phyloP scores from a whole-genome alignment of 2,329 filamentous ascomycete species.

The Botrytis sinoallii region DNA sequence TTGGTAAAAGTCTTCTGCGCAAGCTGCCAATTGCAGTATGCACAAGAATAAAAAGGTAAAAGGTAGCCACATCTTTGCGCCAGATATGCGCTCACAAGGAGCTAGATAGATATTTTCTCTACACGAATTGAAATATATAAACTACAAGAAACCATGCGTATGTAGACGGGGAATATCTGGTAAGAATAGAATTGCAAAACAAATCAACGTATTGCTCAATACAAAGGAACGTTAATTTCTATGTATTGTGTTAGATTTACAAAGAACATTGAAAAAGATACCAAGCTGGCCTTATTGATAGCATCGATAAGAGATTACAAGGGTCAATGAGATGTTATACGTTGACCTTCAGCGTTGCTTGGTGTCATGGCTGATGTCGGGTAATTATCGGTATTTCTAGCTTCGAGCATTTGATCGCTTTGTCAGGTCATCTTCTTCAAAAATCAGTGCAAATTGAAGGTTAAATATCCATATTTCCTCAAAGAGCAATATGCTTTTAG shows the following conservation, averaged over 20 bases:
- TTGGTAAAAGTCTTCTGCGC: conserved; percentile 76
- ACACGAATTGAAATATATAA: conserved; percentile 4
- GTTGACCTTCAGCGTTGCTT: neutral
- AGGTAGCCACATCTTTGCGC: conserved; percentile 49
- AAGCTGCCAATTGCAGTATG: conserved; percentile 53
- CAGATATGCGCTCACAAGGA: conserved; percentile 25
- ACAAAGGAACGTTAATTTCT: neutral
- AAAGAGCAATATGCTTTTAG: neutral
- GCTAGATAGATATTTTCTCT: conserved; percentile 14
- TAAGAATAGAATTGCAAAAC: conserved; percentile 5
- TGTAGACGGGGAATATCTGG: neutral
- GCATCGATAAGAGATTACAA: conserved; percentile 13
- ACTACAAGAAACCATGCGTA: conserved; percentile 4
- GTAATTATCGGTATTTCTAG: neutral
- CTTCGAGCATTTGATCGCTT: neutral
- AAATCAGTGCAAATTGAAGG: neutral
- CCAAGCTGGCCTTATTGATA: conserved; percentile 22
- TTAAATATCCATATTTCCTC: accelerated
- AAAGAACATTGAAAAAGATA: conserved; percentile 17
- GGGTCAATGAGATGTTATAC: neutral
- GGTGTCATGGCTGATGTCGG: neutral
- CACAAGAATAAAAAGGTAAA: conserved; percentile 52
- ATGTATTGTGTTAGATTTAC: neutral
- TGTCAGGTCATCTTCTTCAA: accelerated
- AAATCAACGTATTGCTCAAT: conserved; percentile 10